Base-by-base conservation (phyloP, 2,329 filamentous ascomycete genomes). In the Xylariomycetidae sp. region DNA sequence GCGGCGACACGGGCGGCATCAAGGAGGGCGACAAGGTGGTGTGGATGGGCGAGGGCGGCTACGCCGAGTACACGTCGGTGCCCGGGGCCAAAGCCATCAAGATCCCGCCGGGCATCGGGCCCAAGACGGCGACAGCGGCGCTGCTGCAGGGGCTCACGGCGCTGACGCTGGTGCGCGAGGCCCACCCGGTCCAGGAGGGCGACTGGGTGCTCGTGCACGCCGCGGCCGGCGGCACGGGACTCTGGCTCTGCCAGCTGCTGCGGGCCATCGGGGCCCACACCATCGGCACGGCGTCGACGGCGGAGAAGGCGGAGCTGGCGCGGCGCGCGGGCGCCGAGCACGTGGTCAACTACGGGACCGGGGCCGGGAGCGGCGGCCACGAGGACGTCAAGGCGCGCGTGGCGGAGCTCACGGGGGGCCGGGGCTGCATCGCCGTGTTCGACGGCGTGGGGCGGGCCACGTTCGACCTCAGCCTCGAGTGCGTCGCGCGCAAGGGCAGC, bases 171-270 rank as follows among this genome's bases (percentile, higher is more conserved):
- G 76, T 88, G 38, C 77, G 82, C 36, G 88, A 94, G 57, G 77
- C 84, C 4, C 82, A 80, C 9, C 76, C 85, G 38, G 85, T 90
- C 6, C 69, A 87, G 56, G 70, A 77, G 45, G 85, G 82, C 1
- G 86, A 94, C 47, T 92, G 84, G 80, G 72, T 88, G 1, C 74
- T 95, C 3, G 78, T 95, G 12, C 87, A 92, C 49, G 88, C 88
- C 0, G 88, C 88, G 0, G 88, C 88, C 0, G 88, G 88, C 12
- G 88, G 88, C 12, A 85, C 88, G 1, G 86, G 85, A 0, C 64
- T 82, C 27, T 74, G 85, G 61, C 70, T 95, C 17, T 79, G 78
- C 25, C 87, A 94, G 68, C 63, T 94, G 46, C 64, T 94, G 25
- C 75, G 73, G 45, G 67, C 72, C 1, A 67, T 88, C 3, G 88